phyloP scores from a whole-genome alignment of 306 rosid species.

The Acacia crassicarpa region DNA sequence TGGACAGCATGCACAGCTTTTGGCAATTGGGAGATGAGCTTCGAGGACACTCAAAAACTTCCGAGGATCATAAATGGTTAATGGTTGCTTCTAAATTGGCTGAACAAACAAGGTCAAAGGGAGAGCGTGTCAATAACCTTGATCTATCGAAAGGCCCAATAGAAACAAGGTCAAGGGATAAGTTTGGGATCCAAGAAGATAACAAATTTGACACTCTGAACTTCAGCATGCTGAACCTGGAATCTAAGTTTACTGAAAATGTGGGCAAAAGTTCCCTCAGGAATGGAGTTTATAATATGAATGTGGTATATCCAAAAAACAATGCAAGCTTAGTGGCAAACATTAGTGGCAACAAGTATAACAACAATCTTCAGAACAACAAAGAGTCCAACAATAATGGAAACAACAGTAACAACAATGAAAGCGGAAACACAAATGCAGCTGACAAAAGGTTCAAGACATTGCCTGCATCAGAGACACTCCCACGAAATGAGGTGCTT shows the following conservation, averaged over 20 bases:
- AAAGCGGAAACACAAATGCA: constrained; percentile 45
- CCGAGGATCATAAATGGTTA: constrained; percentile 95
- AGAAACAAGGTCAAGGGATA: constrained; percentile 77
- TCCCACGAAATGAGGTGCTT: constrained; percentile 95
- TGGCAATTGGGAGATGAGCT: constrained; percentile 99
- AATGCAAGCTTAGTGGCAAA: constrained; percentile 55
- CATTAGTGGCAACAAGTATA: constrained; percentile 62
- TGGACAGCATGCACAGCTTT: constrained; percentile 82
- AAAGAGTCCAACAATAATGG: constrained; percentile 56
- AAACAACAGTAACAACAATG: constrained; percentile 48
- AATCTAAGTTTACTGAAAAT: constrained; percentile 62
- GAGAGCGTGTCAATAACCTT: constrained; percentile 89
- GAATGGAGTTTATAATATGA: constrained; percentile 66
- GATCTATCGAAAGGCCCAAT: constrained; percentile 77
- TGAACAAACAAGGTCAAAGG: constrained; percentile 88
- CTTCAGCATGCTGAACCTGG: constrained; percentile 79
- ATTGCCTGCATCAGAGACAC: constrained; percentile 95
- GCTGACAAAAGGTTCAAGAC: constrained; percentile 96
- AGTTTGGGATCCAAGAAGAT: constrained; percentile 86
- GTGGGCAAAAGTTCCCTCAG: constrained; percentile 63
- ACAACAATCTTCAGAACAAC: constrained; percentile 61
- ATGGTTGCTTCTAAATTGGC: constrained; percentile 94
- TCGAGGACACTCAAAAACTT: constrained; percentile 87
- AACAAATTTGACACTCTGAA: constrained; percentile 82
- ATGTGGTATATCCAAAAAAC: constrained; percentile 75